These are phyloP conservation scores for Gastrolobium bilobum DNA, from an alignment of 306 rosid species.

Conservation along the genomic window DNA sequence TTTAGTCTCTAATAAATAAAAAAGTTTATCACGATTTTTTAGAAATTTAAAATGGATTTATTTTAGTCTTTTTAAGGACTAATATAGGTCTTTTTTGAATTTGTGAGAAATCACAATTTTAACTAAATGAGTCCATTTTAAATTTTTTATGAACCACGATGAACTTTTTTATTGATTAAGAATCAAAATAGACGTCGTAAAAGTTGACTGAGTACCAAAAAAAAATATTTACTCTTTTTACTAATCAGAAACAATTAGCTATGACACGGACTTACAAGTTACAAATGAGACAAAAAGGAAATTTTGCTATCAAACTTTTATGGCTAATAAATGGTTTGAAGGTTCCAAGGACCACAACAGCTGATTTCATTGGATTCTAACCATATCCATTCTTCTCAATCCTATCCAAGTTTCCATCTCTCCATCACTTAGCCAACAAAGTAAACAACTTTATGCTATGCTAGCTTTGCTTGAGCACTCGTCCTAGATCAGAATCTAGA, in stretches of 20 bases:
- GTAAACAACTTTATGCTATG: slow-evolving; percentile 3
- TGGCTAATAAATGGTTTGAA: slow-evolving; percentile 45
- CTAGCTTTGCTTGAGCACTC: slow-evolving; percentile 7
- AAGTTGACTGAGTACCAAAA: too few relatives aligned
- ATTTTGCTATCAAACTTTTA: slow-evolving; percentile 47
- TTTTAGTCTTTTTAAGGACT: too few relatives aligned
- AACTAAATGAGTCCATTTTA: too few relatives aligned
- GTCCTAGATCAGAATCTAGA: slow-evolving; percentile 23
- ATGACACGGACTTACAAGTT: slow-evolving; percentile 8
- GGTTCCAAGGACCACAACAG: slow-evolving; percentile 51
- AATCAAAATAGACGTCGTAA: too few relatives aligned
- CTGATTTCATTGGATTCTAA: slow-evolving; percentile 45
- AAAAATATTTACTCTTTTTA: too few relatives aligned
- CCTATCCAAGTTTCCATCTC: slow-evolving; percentile 47
- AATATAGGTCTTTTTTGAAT: too few relatives aligned
- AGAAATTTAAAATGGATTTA: too few relatives aligned
- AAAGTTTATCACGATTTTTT: too few relatives aligned
- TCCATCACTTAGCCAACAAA: slow-evolving; percentile 38
- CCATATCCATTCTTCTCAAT: slow-evolving; percentile 49
- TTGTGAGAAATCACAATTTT: too few relatives aligned
- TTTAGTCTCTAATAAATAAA: too few relatives aligned
- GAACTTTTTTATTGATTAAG: too few relatives aligned
- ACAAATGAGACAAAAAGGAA: slow-evolving; percentile 39
- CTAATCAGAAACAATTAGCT: not conserved
- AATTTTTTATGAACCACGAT: too few relatives aligned